These are phyloP conservation scores for Paspalum vaginatum DNA, from an alignment of 176 grass and related monocot species.

Conservation along the genomic window DNA sequence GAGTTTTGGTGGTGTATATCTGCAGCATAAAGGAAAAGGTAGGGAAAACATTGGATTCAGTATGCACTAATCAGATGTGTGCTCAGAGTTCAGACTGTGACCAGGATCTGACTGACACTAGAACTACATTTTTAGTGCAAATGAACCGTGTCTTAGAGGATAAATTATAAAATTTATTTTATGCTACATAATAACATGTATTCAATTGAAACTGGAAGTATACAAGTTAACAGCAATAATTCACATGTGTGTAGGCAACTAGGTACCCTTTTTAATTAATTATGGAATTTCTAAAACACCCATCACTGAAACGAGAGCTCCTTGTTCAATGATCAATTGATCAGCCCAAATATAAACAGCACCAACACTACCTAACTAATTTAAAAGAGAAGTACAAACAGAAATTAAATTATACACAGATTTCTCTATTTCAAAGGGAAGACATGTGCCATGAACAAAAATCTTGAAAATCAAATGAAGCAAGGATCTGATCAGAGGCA, in stretches of 20 bases:
- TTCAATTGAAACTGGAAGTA: not conserved
- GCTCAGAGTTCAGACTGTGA: constrained; percentile 20
- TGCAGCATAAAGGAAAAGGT: constrained; percentile 19
- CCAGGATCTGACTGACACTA: not conserved
- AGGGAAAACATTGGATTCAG: not conserved
- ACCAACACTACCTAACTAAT: not conserved
- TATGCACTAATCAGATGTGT: constrained; percentile 4
- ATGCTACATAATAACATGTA: not conserved
- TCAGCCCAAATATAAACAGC: not conserved
- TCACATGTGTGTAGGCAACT: not conserved
- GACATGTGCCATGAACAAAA: not conserved
- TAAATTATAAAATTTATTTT: not conserved
- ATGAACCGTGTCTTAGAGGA: not conserved
- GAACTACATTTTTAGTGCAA: not conserved
- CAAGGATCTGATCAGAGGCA: not conserved
- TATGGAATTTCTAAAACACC: not conserved
- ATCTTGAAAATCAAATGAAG: not conserved
- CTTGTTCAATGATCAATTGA: not conserved
- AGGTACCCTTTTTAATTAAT: not conserved
- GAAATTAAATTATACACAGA: not conserved
- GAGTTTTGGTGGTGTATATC: not conserved
- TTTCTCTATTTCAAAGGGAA: not conserved
- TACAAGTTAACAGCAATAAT: not conserved
- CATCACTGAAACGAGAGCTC: not conserved
- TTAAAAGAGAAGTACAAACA: not conserved